Evolutionary conservation across 768 basidiomycete genomes (phyloP).

Genomic region (Podaxis sp.): DNA sequence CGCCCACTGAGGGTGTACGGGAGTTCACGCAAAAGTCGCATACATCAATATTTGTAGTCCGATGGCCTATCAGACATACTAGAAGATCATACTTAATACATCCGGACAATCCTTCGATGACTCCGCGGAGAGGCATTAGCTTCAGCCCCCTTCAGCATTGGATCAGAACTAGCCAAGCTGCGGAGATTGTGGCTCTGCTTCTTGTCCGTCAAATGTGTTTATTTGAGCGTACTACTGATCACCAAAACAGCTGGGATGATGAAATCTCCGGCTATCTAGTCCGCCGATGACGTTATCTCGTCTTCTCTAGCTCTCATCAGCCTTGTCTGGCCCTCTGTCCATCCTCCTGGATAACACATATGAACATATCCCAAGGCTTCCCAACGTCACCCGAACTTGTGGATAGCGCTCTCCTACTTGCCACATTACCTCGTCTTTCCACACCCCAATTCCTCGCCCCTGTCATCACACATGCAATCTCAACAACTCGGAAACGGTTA

Average conservation of each 20-base stretch:
- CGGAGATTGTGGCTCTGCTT: neutral
- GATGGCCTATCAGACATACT: neutral
- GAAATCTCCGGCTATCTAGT: neutral
- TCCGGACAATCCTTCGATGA: neutral
- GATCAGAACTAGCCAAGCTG: neutral
- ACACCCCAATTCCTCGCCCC: conserved; percentile 53
- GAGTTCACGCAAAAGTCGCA: neutral
- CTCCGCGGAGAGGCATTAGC: neutral
- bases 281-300: neutral
- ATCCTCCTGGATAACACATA: neutral
- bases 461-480: conserved; percentile 47
- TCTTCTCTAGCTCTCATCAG: neutral
- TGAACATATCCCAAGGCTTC: neutral
- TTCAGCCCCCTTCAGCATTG: neutral
- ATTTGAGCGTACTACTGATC: too few species aligned
- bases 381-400: conserved; percentile 18
- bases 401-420: conserved; percentile 43
- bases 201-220: neutral
- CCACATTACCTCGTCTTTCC: conserved; percentile 45
- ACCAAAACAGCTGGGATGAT: too few species aligned
- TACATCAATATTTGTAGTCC: neutral
- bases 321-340: neutral
- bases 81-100: neutral
- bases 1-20: neutral
- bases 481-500: conserved; percentile 44